Conservation (phyloP, 345 rosid genomes). For the Aurinia saxatilis region DNA sequence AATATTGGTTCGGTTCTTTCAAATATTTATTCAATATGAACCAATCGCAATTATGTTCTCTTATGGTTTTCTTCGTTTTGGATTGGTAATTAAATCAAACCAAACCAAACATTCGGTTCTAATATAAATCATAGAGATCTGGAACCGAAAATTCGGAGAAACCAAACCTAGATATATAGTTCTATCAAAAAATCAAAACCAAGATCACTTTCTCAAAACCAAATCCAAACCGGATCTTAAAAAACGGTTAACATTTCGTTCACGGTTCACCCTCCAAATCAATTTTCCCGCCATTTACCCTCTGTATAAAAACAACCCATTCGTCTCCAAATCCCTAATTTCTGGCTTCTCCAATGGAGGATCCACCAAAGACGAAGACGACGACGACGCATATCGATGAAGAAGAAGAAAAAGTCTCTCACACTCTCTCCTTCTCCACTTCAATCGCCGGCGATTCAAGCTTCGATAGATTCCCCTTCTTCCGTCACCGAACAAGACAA, state of each 20-base stretch:
- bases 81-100: too few relatives aligned
- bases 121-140: too few relatives aligned
- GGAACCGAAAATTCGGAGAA: too few relatives aligned
- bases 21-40: too few relatives aligned
- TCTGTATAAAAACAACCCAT: not conserved
- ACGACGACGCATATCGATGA: constrained; percentile 26
- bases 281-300: constrained; percentile 31
- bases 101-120: too few relatives aligned
- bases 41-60: too few relatives aligned
- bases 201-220: not conserved
- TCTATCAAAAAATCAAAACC: too few relatives aligned
- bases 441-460: constrained; percentile 14
- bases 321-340: constrained; percentile 7
- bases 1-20: too few relatives aligned
- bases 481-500: constrained; percentile 50
- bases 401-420: constrained; percentile 27
- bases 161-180: too few relatives aligned
- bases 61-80: too few relatives aligned
- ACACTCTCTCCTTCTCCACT: constrained; percentile 5
- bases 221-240: not conserved
- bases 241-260: not conserved
- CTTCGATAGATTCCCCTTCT: constrained; percentile 45
- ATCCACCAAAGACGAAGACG: constrained; percentile 5
- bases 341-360: not conserved
- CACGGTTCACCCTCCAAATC: not conserved